These are phyloP conservation scores for Selaginella moellendorffii DNA, from an alignment of 75 land plant genomes.

Conservation along the genomic window DNA sequence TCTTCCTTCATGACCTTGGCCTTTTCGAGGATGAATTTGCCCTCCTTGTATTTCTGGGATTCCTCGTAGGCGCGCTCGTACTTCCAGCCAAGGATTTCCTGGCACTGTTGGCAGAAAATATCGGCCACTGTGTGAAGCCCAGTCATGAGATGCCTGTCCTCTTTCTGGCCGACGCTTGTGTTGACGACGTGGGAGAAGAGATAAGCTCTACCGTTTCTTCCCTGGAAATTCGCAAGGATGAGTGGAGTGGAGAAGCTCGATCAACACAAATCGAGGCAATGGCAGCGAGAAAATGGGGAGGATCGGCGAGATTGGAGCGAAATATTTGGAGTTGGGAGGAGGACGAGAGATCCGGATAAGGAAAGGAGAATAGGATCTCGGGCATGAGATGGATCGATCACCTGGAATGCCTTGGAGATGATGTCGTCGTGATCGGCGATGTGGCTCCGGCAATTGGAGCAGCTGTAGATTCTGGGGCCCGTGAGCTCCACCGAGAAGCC, in stretches of 20 bases:
- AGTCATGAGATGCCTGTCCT: constrained; percentile 22
- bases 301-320: no score
- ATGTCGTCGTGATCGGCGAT: constrained; percentile 7
- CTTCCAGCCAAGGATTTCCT: constrained; percentile 23
- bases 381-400: neutral
- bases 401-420: constrained; percentile 7
- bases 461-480: constrained; percentile 11
- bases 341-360: no score
- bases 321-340: no score
- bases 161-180: constrained; percentile 12
- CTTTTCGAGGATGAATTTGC: constrained; percentile 23
- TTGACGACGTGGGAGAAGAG: constrained; percentile 17
- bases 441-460: constrained; percentile 1
- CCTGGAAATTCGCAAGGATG: constrained; percentile 16
- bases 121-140: constrained; percentile 26
- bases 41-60: constrained; percentile 26
- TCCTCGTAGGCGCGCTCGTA: constrained; percentile 22
- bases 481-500: no score
- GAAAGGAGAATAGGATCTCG: no score
- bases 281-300: no score
- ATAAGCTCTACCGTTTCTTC: constrained; percentile 24
- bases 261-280: no score
- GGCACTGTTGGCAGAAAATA: constrained; percentile 14
- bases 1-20: constrained; percentile 24
- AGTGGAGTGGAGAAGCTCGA: no score